phyloP scores from a whole-genome alignment of 208 protist species.

The Vickermania spadyakhi region DNA sequence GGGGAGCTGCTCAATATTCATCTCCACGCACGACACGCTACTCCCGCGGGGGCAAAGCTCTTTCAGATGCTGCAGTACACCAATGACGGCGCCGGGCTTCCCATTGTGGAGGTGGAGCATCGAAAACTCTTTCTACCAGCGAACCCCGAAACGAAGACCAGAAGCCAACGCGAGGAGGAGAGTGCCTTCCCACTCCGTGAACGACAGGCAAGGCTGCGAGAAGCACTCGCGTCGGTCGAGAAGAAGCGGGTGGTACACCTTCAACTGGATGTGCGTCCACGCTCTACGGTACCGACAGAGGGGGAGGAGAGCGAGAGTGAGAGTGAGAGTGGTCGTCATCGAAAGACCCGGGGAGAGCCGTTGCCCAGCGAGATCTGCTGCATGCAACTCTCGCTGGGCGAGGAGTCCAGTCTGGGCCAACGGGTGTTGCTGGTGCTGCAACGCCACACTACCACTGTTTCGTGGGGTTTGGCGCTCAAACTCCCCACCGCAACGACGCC shows the following conservation, averaged over 20 bases:
- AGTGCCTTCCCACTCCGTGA: conserved; percentile 16
- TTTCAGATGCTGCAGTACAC: conserved; percentile 36
- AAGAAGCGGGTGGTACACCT: conserved; percentile 5
- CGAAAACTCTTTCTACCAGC: conserved; percentile 1
- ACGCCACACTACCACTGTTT: conserved; percentile 24
- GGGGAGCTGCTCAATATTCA: conserved; percentile 34
- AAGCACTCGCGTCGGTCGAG: conserved; percentile 12
- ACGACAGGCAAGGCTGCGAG: conserved; percentile 1
- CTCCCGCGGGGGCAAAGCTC: conserved; percentile 21
- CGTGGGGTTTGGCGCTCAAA: conserved; percentile 37
- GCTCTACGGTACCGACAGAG: conserved; percentile 21
- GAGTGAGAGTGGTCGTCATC: no score
- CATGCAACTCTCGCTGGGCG: no score
- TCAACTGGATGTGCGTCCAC: conserved; percentile 10
- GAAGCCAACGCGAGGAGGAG: no score
- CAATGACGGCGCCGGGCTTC: conserved; percentile 11
- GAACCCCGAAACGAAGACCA: no score
- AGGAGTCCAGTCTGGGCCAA: conserved; percentile 36
- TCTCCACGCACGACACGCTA: conserved; percentile 33
- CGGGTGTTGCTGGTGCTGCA: conserved; percentile 36
- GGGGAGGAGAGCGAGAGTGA: no score
- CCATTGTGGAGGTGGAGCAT: conserved; percentile 42
- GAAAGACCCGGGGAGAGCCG: no score
- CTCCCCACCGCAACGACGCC: no score
- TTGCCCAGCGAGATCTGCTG: no score